Base-by-base conservation (phyloP, 352 stramenopile genomes). In the Plasmopara viticola region DNA sequence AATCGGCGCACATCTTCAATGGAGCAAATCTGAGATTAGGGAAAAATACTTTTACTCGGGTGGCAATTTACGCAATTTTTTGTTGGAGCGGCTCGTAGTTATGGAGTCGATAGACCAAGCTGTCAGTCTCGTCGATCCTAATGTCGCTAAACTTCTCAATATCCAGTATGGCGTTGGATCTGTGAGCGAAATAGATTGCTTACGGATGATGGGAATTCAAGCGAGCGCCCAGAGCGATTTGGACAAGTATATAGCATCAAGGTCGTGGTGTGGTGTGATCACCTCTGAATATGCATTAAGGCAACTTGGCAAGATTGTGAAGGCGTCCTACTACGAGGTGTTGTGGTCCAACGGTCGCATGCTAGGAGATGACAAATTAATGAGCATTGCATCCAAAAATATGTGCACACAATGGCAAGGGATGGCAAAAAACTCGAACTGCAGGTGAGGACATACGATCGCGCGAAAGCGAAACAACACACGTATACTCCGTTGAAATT, bases 1-100 rank as follows among this genome's bases (percentile, higher is more conserved):
- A 28, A 52, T 68, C 61, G 60, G 55, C n/a, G 35, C 20, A 37
- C 60, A 56, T 52, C 3, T 33, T 48, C 7, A 46, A 29, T 64
- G 56, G 50, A 42, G 13, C 25, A 13, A 59, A 44, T 50, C 40
- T 4, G 14, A 46, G 20, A 46, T 31, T 25, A 46, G 31, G 7
- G 41, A 46, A 3, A 46, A 6, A 18, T 43, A 4, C 38, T 43
- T 43, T 20, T 43, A 43, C 38, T 43, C 38, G 38, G 38, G 38
- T 43, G 38, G 38, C 2, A 43, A 43, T 43, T 43, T 43, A n/a
- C 38, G 38, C 10, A n/a, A n/a, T 4, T 43, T 43, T n/a, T 18
- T 43, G 15, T 43, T 43, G 38, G 38, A 14, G 1, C 33, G 13
- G 33, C 9, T 14, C 33, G 9, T 14, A 9, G 33, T 14, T 9